Percentiles rank a stretch among this genome's conserved stretches.
Evolutionary conservation across 164 flowering plant species (phyloP).

Genomic region (Annona cherimola): DNA sequence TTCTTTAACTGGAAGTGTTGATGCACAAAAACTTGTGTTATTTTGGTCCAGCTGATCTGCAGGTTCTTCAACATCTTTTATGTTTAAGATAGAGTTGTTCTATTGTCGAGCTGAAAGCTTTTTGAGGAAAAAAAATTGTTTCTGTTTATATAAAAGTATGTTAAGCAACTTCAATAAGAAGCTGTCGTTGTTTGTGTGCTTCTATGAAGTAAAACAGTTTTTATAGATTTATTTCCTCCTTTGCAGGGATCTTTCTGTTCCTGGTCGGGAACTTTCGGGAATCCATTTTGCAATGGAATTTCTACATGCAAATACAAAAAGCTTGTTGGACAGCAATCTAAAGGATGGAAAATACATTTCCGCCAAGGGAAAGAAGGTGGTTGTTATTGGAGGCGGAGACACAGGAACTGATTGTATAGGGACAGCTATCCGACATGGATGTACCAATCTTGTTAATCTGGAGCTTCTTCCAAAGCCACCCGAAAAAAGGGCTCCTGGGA

Average conservation of each 20-base stretch:
- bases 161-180: background rate
- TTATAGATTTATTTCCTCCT: background rate
- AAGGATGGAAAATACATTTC: slow-evolving; percentile 86
- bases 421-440: slow-evolving; percentile 92
- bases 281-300: slow-evolving; percentile 97
- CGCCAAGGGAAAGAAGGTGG: slow-evolving; percentile 93
- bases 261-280: slow-evolving; percentile 82
- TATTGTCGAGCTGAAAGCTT: background rate
- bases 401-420: slow-evolving; percentile 99
- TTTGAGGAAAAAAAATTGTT: background rate
- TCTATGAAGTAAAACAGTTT: background rate
- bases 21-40: too few species aligned
- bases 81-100: background rate
- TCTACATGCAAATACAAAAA: slow-evolving; percentile 94
- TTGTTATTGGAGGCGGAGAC: slow-evolving; percentile 99
- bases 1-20: background rate
- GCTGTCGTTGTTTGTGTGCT: background rate
- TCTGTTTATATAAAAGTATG: too few species aligned
- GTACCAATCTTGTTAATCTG: slow-evolving; percentile 64
- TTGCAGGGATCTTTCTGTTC: slow-evolving; percentile 92
- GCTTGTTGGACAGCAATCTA: slow-evolving; percentile 90
- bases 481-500: slow-evolving; percentile 71
- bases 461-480: slow-evolving; percentile 96
- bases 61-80: background rate
- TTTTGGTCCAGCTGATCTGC: background rate